Evolutionary conservation across 2,329 filamentous ascomycete species (phyloP).

Genomic region (Calonectria pauciramosa): DNA sequence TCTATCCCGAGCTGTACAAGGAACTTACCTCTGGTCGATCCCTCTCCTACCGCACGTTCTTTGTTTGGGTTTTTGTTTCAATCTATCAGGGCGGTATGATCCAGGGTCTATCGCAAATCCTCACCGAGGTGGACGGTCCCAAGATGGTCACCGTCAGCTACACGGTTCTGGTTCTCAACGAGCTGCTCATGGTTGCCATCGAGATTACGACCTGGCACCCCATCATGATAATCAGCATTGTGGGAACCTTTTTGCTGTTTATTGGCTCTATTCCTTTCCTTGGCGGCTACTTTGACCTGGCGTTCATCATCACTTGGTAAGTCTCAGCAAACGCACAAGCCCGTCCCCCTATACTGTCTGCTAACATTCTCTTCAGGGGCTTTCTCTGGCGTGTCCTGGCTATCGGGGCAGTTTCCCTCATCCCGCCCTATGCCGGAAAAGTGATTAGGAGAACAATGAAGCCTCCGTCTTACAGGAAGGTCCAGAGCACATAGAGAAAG

Average conservation of each 20-base stretch:
- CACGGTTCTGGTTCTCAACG: constrained; percentile 92
- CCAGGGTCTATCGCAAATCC: constrained; percentile 91
- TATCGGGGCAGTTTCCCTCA: constrained; percentile 83
- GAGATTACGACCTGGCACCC: constrained; percentile 98
- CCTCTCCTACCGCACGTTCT: constrained; percentile 93
- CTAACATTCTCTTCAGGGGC: constrained; percentile 64
- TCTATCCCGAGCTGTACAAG: constrained; percentile 98
- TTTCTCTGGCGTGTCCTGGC: constrained; percentile 91
- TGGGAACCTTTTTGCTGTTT: constrained; percentile 87
- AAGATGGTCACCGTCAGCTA: constrained; percentile 93
- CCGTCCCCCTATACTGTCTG: background rate
- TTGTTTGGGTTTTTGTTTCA: constrained; percentile 94
- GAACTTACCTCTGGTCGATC: constrained; percentile 92
- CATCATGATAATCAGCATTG: constrained; percentile 86
- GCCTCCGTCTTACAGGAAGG: constrained; percentile 95
- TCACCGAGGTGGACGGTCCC: constrained; percentile 81
- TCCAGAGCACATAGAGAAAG: constrained; percentile 72
- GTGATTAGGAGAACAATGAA: constrained; percentile 86
- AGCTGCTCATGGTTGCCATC: constrained; percentile 96
- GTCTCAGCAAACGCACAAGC: constrained; percentile 43
- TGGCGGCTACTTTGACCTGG: constrained; percentile 89
- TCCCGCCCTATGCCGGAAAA: constrained; percentile 91
- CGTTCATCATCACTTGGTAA: constrained; percentile 79
- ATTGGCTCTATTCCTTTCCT: constrained; percentile 88
- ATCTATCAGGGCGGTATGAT: constrained; percentile 97